phyloP scores from a whole-genome alignment of 768 basidiomycete genomes.

The Mycena kentingensis region DNA sequence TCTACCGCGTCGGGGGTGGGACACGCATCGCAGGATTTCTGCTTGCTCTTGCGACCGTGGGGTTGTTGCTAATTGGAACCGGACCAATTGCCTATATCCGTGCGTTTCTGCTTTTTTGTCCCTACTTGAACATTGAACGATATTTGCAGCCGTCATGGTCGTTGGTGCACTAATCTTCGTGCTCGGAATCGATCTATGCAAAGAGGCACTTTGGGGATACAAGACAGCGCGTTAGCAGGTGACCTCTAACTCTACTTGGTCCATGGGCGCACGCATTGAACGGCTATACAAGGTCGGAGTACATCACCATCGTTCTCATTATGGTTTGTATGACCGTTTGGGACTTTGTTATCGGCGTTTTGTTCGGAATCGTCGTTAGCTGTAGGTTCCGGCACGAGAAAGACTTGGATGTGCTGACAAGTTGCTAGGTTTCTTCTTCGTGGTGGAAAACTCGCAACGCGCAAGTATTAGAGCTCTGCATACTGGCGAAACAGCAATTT shows the following conservation, averaged over 20 bases:
- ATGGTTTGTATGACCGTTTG: slow-evolving; percentile 91
- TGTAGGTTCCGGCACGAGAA: no score
- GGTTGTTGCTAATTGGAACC: slow-evolving; percentile 80
- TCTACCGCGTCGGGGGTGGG: slow-evolving; percentile 92
- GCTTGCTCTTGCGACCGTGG: slow-evolving; percentile 72
- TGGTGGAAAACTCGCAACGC: slow-evolving; percentile 89
- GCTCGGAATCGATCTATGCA: slow-evolving; percentile 89
- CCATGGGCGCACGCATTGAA: slow-evolving; percentile 7
- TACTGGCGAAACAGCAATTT: slow-evolving; percentile 82
- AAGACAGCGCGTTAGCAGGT: slow-evolving; percentile 80
- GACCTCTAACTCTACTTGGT: slow-evolving; percentile 23
- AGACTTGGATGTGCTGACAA: no score
- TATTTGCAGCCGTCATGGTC: slow-evolving; percentile 80
- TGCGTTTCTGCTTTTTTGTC: slow-evolving; percentile 41
- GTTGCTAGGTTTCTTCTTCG: slow-evolving; percentile 87
- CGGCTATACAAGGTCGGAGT: slow-evolving; percentile 56
- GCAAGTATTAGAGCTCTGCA: slow-evolving; percentile 82
- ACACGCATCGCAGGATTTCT: slow-evolving; percentile 84
- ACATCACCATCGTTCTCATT: slow-evolving; percentile 82
- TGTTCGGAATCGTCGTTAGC: slow-evolving; percentile 90
- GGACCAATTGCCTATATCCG: slow-evolving; percentile 91
- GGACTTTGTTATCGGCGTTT: slow-evolving; percentile 93
- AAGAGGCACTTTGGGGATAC: slow-evolving; percentile 98
- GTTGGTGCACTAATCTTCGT: slow-evolving; percentile 93
- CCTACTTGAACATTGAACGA: background rate